phyloP scores from a whole-genome alignment of 2,329 filamentous ascomycete species.

The Orbilia oligospora region DNA sequence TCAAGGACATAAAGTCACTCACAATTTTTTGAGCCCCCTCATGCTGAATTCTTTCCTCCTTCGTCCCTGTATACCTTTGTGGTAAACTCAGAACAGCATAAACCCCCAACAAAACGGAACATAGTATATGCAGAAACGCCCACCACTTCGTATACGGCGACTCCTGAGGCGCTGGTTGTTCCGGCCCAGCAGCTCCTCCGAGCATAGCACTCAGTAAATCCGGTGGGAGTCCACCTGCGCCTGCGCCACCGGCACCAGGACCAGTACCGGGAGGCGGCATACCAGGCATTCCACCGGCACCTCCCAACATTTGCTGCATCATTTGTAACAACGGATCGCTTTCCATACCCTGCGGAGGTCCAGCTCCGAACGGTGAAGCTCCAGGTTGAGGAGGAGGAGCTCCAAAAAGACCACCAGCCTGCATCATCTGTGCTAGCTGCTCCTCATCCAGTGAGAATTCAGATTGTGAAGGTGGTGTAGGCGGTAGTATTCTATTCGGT shows the following conservation, averaged over 20 bases:
- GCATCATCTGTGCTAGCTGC: conserved; percentile 77
- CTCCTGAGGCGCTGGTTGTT: conserved; percentile 35
- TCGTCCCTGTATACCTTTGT: conserved; percentile 60
- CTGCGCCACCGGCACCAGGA: conserved; percentile 66
- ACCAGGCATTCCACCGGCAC: conserved; percentile 65
- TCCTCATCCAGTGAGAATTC: conserved; percentile 68
- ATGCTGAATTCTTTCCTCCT: conserved; percentile 58
- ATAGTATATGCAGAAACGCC: conserved; percentile 62
- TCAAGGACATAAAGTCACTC: conserved; percentile 2
- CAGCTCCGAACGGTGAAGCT: conserved; percentile 63
- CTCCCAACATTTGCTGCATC: conserved; percentile 80
- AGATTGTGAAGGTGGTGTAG: conserved; percentile 60
- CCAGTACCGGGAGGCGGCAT: conserved; percentile 66
- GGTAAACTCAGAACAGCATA: conserved; percentile 61
- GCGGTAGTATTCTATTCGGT: conserved; percentile 60
- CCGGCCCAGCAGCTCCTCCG: conserved; percentile 61
- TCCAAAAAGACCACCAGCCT: conserved; percentile 64
- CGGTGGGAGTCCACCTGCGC: conserved; percentile 59
- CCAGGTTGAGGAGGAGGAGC: conserved; percentile 61
- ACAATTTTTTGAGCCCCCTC: conserved; percentile 45
- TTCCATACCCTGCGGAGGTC: conserved; percentile 70
- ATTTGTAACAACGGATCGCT: conserved; percentile 81
- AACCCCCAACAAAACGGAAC: conserved; percentile 62
- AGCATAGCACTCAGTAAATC: conserved; percentile 64
- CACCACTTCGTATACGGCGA: conserved; percentile 63